A percentile compares a stretch with the other conserved stretches of the same genome.
Conservation (phyloP, 1,284 basidiomycete species). For the Pulchroboletus neoregius region DNA sequence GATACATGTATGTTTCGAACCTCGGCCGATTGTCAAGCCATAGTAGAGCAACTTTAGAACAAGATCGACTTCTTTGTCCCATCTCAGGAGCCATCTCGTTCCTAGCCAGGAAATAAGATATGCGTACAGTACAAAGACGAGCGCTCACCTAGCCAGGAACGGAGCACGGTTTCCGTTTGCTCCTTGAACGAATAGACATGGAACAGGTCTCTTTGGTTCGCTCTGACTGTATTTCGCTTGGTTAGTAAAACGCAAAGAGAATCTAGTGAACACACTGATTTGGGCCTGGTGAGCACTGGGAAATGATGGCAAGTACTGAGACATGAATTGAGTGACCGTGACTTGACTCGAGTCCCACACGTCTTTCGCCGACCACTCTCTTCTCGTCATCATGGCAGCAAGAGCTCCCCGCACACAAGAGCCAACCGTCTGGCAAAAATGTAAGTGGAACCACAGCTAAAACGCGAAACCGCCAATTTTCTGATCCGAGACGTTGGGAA, state of each 20-base stretch:
- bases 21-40: conserved; percentile 71
- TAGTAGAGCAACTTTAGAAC: conserved; percentile 71
- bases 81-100: conserved; percentile 79
- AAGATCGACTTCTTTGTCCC: conserved; percentile 78
- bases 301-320: conserved; percentile 44
- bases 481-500: conserved; percentile 15
- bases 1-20: conserved; percentile 37
- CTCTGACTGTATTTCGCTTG: conserved; percentile 56
- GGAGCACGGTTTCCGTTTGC: conserved; percentile 69
- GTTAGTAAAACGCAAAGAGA: not conserved
- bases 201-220: conserved; percentile 81
- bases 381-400: conserved; percentile 27
- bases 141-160: conserved; percentile 71
- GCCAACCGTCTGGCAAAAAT: conserved; percentile 71
- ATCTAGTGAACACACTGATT: conserved; percentile 58
- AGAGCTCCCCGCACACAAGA: conserved; percentile 43
- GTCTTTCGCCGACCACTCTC: conserved; percentile 2
- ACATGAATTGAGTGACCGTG: conserved; percentile 16
- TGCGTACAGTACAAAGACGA: not conserved
- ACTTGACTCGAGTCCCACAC: not conserved
- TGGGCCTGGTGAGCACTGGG: conserved; percentile 80
- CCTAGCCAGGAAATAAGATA: conserved; percentile 44
- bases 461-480: conserved; percentile 3
- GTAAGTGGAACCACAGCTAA: conserved; percentile 40
- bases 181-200: conserved; percentile 75